Evolutionary conservation across 1,284 basidiomycete genomes (phyloP).

Genomic region (Ceratobasidium sp.): DNA sequence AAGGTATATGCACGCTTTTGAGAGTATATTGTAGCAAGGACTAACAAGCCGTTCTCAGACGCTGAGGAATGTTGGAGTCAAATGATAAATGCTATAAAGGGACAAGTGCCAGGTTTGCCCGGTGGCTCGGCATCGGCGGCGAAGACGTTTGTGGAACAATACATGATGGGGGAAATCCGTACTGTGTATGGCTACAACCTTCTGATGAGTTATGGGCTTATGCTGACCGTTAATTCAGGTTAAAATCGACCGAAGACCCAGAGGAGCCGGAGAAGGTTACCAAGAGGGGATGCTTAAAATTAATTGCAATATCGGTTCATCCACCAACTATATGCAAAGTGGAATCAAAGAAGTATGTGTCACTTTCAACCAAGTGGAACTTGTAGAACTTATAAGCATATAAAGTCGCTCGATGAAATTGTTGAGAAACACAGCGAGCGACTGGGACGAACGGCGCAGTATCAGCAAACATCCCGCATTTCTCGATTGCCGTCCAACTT

Average conservation of each 20-base stretch:
- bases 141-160: constrained; percentile 81
- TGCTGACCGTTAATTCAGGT: constrained; percentile 52
- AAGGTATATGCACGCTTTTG: constrained; percentile 17
- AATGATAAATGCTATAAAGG: constrained; percentile 79
- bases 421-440: constrained; percentile 86
- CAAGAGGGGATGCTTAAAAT: constrained; percentile 84
- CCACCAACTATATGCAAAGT: constrained; percentile 88
- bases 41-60: constrained; percentile 57
- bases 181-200: constrained; percentile 70
- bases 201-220: background rate
- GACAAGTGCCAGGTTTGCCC: constrained; percentile 58
- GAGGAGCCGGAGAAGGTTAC: constrained; percentile 74
- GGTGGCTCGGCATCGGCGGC: constrained; percentile 46
- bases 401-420: constrained; percentile 79
- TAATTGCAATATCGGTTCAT: constrained; percentile 87
- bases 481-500: constrained; percentile 86
- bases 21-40: background rate
- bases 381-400: constrained; percentile 2
- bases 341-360: constrained; percentile 82
- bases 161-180: constrained; percentile 80
- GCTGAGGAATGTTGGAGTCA: constrained; percentile 95
- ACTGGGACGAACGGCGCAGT: constrained; percentile 81
- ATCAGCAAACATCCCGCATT: constrained; percentile 83
- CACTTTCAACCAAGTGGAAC: background rate
- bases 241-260: constrained; percentile 80